These are phyloP conservation scores for Hypomontagnella submonticulosa DNA, from an alignment of 495 filamentous ascomycete genomes.

Conservation along the genomic window DNA sequence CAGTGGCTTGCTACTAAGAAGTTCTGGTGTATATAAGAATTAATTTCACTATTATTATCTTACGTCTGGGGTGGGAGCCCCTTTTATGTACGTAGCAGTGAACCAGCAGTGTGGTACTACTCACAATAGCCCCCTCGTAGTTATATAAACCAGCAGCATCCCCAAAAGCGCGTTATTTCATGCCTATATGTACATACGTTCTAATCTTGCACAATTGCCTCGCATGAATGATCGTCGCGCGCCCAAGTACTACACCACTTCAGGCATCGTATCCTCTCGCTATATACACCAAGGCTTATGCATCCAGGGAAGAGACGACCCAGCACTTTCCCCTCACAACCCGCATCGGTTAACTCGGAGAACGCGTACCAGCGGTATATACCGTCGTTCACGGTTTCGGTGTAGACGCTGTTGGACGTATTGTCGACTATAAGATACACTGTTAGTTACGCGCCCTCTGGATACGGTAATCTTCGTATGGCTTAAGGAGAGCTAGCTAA, in stretches of 20 bases:
- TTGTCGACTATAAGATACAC: constrained; percentile 20
- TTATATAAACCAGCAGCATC: no score
- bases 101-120: no score
- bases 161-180: neutral
- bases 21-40: no score
- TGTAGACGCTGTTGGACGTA: constrained; percentile 28
- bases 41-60: no score
- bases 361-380: constrained; percentile 39
- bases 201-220: constrained; percentile 19
- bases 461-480: neutral
- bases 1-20: no score
- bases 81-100: neutral
- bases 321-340: constrained; percentile 26
- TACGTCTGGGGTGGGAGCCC: no score
- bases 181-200: neutral
- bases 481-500: no score
- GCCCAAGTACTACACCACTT: constrained; percentile 34
- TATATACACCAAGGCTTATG: neutral
- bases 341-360: constrained; percentile 9
- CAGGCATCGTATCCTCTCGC: constrained; percentile 24
- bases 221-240: constrained; percentile 21
- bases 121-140: no score
- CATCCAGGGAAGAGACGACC: constrained; percentile 24
- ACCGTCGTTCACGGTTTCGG: constrained; percentile 25
- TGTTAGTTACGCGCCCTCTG: constrained; percentile 4